These are phyloP conservation scores for Picochlorum sp. DNA, from an alignment of 139 green algal species.

Conservation along the genomic window DNA sequence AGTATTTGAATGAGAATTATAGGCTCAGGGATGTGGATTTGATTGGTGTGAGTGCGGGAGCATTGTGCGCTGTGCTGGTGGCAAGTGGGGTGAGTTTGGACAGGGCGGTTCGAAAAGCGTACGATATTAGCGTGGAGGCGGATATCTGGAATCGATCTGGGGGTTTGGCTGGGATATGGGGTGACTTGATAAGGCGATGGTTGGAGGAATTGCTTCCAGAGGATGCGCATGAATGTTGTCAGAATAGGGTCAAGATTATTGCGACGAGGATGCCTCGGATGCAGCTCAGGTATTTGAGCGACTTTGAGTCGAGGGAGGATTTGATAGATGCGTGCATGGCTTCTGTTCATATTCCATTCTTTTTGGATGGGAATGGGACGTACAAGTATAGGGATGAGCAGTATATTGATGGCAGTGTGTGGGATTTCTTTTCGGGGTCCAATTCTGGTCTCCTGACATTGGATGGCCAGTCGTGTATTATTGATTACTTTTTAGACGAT, in stretches of 20 bases:
- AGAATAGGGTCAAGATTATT: conserved; percentile 31
- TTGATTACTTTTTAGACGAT: conserved; percentile 50
- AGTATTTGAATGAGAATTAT: conserved; percentile 29
- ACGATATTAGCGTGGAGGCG: conserved; percentile 32
- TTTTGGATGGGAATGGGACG: conserved; percentile 45
- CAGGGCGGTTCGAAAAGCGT: conserved; percentile 25
- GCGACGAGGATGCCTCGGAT: conserved; percentile 31
- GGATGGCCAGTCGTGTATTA: conserved; percentile 24
- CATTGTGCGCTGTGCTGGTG: conserved; percentile 25
- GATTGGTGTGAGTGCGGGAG: conserved; percentile 33
- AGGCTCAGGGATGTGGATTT: conserved; percentile 25
- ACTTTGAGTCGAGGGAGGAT: conserved; percentile 42
- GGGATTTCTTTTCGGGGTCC: conserved; percentile 33
- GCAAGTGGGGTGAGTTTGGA: conserved; percentile 35
- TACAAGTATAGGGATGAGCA: conserved; percentile 24
- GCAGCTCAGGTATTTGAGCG: conserved; percentile 25
- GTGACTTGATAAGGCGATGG: conserved; percentile 53
- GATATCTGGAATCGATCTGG: conserved; percentile 34
- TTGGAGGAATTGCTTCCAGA: conserved; percentile 56
- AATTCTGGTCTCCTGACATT: conserved; percentile 33
- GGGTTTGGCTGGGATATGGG: conserved; percentile 64
- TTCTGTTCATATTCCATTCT: conserved; percentile 58
- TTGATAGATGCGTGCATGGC: conserved; percentile 50
- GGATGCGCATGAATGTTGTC: conserved; percentile 45
- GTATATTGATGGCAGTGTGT: conserved; percentile 47